Base-by-base conservation (phyloP, 1,284 basidiomycete species). In the Golubevia sp. region DNA sequence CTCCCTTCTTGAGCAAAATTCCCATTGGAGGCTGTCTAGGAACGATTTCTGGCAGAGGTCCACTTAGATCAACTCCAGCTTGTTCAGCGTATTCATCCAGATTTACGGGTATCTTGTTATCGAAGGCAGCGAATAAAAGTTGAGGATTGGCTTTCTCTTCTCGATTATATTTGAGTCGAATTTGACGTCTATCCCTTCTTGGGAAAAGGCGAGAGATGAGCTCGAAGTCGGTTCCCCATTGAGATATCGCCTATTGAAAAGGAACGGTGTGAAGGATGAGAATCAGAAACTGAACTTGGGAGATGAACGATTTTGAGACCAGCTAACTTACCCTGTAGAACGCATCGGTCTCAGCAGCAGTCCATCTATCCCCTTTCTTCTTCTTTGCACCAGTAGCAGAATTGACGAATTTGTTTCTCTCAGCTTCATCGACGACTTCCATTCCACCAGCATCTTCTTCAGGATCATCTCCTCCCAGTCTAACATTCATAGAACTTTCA, bases 141-240 rank as follows among this genome's bases (percentile, higher is more conserved):
- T 66, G 59, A 4, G 89, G 87, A 76, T 93, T 90, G 74, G 87
- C 89, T 84, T 89, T 91, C 80, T 95, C 93, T 83, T 95, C 93
- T 0, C 89, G 87, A 73, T 91, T 93, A 86, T 93, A 95, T 83
- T 96, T 96, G 76, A 91, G 91, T 84, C 93, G 93, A 84, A 94
- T 94, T 53, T 92, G 90, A 72, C 91, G 91, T 18, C 93, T 88
- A 75, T 92, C 91, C n/a, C 93, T 89, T 18, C 90, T 90, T 26
- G 92, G 92, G 38, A 95, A 87, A 8, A 94, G 87, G 66, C 90
- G 90, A 1, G 93, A 91, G 62, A 95, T 93, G 63, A 95, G 88
- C 79, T 95, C 93, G 76, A 94, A 95, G 72, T 95, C 94, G 79
- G 93, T 92, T 38, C 93, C 93, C 77, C 93, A 94, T 78, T 93